Evolutionary conservation across 192 early-diverging fungal genomes (phyloP), one percentile per base, ranked within the genome.

Genomic region (Podila verticillata): DNA sequence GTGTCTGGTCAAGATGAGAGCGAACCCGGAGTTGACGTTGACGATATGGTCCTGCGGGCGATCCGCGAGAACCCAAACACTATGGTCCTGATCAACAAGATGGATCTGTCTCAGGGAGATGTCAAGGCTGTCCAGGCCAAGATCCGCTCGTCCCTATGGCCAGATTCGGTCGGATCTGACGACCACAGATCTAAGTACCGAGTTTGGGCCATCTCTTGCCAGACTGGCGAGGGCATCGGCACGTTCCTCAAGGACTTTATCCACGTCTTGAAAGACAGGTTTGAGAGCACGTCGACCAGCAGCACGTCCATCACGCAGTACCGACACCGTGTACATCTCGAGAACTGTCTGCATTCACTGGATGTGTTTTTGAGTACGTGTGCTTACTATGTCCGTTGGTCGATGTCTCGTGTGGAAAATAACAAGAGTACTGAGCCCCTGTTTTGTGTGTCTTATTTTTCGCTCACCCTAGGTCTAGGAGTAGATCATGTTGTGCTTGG

Each of bases 41-140:
- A 85, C 67, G 57, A 81, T 0, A 67, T 87, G 12, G 75, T 85
- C 28, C 54, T 64, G 19, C 61, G 85, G 15, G 68, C 79, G 15
- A 78, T 89, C 28, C 77, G 66, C 7, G 57, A n/a, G 34, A 68
- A 88, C 31, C 73, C 84, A 20, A 83, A 89, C 9, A 92, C 91
- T 2, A 80, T 91, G 63, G 67, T 93, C 0, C 83, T 94, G 28
- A 69, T 92, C 15, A 93, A 91, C 78, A 94, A 94, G 72, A 80
- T 83, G 36, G 92, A 92, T 60, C 47, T 79, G 8, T n/a, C 72
- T 20, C 56, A 66, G 32, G 48, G 44, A 2, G 58, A 68, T 24
- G 29, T 32, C 13, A 65, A 59, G 15, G 28, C 51, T 22, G 32
- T 39, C 29, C 34, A 63, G 66, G n/a, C 29, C 39, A 26, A 39